Percentiles rank a stretch among this genome's conserved stretches.
Evolutionary conservation across 305 asterid genomes (phyloP).

Genomic region (Fraxinus sp.): DNA sequence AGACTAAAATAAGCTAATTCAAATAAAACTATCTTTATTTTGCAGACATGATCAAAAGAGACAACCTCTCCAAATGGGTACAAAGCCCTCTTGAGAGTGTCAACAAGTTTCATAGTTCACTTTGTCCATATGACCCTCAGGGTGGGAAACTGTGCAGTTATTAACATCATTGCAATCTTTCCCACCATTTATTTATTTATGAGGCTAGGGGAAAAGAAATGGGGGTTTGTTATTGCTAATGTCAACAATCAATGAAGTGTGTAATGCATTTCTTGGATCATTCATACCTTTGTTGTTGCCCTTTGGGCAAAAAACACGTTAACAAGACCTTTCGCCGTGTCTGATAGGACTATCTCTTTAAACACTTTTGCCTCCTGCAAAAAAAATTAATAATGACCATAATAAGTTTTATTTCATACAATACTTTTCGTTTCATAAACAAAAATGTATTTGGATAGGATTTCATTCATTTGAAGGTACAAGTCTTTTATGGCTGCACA

Average conservation of each 20-base stretch:
- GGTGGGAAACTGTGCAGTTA: not conserved
- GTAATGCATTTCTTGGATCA: conserved; percentile 17
- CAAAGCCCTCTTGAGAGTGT: not conserved
- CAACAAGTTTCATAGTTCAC: not conserved
- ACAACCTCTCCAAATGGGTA: not conserved
- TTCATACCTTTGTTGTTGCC: conserved; percentile 74
- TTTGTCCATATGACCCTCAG: not conserved
- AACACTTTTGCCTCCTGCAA: conserved; percentile 71
- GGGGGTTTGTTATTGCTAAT: not conserved
- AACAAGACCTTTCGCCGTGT: conserved; percentile 80
- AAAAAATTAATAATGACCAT: conserved; percentile 12
- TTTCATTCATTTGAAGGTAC: not conserved
- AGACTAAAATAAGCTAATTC: not conserved
- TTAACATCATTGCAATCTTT: not conserved
- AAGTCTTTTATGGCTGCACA: conserved; percentile 2
- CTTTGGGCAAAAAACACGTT: conserved; percentile 88
- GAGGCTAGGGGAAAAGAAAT: not conserved
- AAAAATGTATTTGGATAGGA: not conserved
- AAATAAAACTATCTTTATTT: not conserved
- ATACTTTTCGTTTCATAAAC: not conserved
- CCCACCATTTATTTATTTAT: not conserved
- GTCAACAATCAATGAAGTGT: conserved; percentile 8
- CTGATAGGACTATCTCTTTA: conserved; percentile 57
- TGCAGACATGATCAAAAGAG: not conserved
- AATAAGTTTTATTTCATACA: not conserved